phyloP scores from a whole-genome alignment of 176 grass and related monocot genomes.

The Lolium perenne region DNA sequence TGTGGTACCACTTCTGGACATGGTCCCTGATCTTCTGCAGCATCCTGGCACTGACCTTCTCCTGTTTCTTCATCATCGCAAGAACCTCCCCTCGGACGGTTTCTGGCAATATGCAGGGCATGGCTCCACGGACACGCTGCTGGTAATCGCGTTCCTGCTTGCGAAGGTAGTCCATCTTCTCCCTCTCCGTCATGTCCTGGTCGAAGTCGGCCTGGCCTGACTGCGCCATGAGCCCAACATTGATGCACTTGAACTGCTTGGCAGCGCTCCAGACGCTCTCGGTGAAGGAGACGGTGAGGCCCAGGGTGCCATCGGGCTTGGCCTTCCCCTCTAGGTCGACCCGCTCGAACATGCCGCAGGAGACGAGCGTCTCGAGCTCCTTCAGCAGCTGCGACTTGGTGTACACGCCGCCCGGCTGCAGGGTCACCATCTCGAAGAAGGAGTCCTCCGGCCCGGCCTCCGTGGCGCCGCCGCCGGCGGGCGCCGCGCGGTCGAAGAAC shows the following conservation, averaged over 20 bases:
- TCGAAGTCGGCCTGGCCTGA: slow-evolving; percentile 81
- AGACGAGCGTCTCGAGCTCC: slow-evolving; percentile 89
- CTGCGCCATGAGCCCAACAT: slow-evolving; percentile 85
- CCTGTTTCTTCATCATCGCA: slow-evolving; percentile 78
- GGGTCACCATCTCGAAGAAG: slow-evolving; percentile 96
- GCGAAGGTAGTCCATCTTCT: slow-evolving; percentile 91
- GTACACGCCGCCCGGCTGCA: slow-evolving; percentile 88
- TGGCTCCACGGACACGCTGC: slow-evolving; percentile 68
- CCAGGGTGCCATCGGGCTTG: slow-evolving; percentile 87
- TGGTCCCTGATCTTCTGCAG: slow-evolving; percentile 93
- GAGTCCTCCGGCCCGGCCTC: slow-evolving; percentile 77
- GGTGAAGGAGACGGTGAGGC: slow-evolving; percentile 70
- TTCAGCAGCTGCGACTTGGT: slow-evolving; percentile 89
- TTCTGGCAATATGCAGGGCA: slow-evolving; percentile 69
- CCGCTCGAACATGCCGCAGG: slow-evolving; percentile 94
- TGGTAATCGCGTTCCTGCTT: slow-evolving; percentile 90
- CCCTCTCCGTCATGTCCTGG: slow-evolving; percentile 91
- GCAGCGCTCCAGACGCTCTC: slow-evolving; percentile 89
- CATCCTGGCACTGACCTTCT: slow-evolving; percentile 82
- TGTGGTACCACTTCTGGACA: slow-evolving; percentile 93
- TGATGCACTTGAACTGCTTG: slow-evolving; percentile 88
- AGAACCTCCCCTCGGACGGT: slow-evolving; percentile 72
- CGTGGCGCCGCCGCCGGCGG: slow-evolving; percentile 34
- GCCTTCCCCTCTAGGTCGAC: slow-evolving; percentile 90
- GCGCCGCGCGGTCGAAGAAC: slow-evolving; percentile 63